A percentile compares a stretch with the other conserved stretches of the same genome.
phyloP scores from a whole-genome alignment of 1,284 basidiomycete species.

The Cryptococcus neoformans region DNA sequence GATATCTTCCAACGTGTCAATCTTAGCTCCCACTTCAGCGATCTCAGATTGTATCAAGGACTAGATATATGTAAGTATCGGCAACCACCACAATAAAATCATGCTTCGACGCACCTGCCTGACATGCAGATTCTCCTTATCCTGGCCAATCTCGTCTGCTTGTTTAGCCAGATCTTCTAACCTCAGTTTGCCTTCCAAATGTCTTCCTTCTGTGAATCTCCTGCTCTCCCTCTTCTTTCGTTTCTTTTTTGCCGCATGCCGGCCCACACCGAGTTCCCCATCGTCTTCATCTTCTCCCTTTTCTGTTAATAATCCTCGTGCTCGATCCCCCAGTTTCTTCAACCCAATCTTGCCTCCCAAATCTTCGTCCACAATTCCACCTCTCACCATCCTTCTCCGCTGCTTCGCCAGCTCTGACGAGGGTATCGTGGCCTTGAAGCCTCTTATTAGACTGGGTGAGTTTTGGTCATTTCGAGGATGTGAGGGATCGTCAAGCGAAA shows the following conservation, averaged over 20 bases:
- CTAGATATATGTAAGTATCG: constrained; percentile 50
- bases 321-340: constrained; percentile 70
- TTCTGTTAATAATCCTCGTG: constrained; percentile 65
- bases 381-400: constrained; percentile 68
- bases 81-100: background rate
- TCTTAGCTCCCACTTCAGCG: constrained; percentile 80
- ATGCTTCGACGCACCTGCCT: constrained; percentile 61
- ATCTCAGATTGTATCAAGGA: constrained; percentile 81
- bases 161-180: constrained; percentile 78
- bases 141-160: constrained; percentile 74
- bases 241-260: constrained; percentile 56
- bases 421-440: constrained; percentile 89
- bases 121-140: constrained; percentile 86
- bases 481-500: constrained; percentile 60
- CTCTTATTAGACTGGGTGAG: constrained; percentile 71
- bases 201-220: constrained; percentile 63
- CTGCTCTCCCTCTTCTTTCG: constrained; percentile 61
- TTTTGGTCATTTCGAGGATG: constrained; percentile 54
- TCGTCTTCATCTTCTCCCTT: constrained; percentile 30
- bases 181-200: constrained; percentile 64
- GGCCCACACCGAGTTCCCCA: constrained; percentile 38
- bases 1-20: constrained; percentile 77
- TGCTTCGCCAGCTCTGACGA: constrained; percentile 73
- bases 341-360: constrained; percentile 74
- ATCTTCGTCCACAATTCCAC: constrained; percentile 54